Evolutionary conservation across 495 filamentous ascomycete species (phyloP), one percentile per base, ranked within the genome.

Genomic region (Aspergillus baeticus): DNA sequence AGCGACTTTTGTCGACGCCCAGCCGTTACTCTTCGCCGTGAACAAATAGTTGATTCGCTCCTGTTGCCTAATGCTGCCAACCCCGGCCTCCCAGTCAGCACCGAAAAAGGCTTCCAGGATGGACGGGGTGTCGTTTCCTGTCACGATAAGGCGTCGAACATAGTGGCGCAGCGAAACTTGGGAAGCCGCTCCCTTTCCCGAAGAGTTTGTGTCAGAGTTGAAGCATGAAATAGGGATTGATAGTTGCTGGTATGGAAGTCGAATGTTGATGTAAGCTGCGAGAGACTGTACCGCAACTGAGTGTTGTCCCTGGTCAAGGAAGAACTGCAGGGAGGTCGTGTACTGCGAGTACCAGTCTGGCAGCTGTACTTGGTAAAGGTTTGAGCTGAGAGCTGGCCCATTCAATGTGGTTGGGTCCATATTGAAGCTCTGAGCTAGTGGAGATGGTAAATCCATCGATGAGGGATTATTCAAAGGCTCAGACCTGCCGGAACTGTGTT

Each of bases 21-120:
- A 98, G 15, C 85, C 90, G n/a, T 84, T 84, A 64, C 88, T 92
- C 76, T 97, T 98, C n/a, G 92, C 91, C 0, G 92, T 88, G 64
- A 97, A 98, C 34, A 98, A 79, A 64, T 92, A 98, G 64, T 98
- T 98, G 23, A 88, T 75, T 39, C 94, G 81, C 72, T 98, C 94
- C 61, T 87, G 85, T 63, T 95, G 86, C 65, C 92, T 87, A 35
- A 97, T 72, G 20, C 83, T 81, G 0, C 89, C 88, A 22, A 97
- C 77, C 0, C 94, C 94, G 7, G 76, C 69, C 15, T 72, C 64
- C 90, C 92, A 98, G 62, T 91, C 84, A 35, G 89, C 84, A 10
- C 94, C 94, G 63, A 98, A 98, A 70, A 96, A 94, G 18, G 90
- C 87, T 58, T 89, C 87, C 62, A 98, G 77, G 5, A 94, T 80